Conservation (phyloP, 2,329 filamentous ascomycete species). For the Cladosporium cucumerinum region DNA sequence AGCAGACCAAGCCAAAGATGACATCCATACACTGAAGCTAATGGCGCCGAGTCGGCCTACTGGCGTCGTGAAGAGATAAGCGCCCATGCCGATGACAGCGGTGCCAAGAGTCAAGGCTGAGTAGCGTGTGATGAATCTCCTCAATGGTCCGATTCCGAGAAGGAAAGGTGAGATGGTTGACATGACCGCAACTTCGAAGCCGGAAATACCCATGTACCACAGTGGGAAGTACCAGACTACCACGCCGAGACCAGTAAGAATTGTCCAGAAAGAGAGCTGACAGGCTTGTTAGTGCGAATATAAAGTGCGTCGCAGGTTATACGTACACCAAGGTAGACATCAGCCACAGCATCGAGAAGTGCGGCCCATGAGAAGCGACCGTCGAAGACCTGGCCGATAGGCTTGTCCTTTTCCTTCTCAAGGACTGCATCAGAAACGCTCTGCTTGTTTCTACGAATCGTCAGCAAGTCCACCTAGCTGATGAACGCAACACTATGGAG, state of each 20-base stretch:
- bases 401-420: constrained; percentile 62
- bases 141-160: constrained; percentile 67
- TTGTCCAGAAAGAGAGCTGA: constrained; percentile 93
- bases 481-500: constrained; percentile 15
- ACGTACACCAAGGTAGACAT: constrained; percentile 86
- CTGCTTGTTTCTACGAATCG: constrained; percentile 28
- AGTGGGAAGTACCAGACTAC: constrained; percentile 97
- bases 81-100: constrained; percentile 72
- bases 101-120: constrained; percentile 67
- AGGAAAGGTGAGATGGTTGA: constrained; percentile 76
- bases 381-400: constrained; percentile 66
- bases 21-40: constrained; percentile 74
- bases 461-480: constrained; percentile 15
- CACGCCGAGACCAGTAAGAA: constrained; percentile 83
- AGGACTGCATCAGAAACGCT: constrained; percentile 30
- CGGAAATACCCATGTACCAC: constrained; percentile 98
- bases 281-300: constrained; percentile 9
- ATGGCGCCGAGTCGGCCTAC: constrained; percentile 75
- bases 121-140: constrained; percentile 63
- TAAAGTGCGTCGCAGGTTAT: neutral
- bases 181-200: constrained; percentile 89
- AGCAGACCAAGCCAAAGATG: constrained; percentile 79
- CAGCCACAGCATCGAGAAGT: constrained; percentile 75
- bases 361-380: constrained; percentile 69
- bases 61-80: constrained; percentile 72